These are phyloP conservation scores for Psilocybe sp. DNA, from an alignment of 768 basidiomycete species.

Conservation along the genomic window DNA sequence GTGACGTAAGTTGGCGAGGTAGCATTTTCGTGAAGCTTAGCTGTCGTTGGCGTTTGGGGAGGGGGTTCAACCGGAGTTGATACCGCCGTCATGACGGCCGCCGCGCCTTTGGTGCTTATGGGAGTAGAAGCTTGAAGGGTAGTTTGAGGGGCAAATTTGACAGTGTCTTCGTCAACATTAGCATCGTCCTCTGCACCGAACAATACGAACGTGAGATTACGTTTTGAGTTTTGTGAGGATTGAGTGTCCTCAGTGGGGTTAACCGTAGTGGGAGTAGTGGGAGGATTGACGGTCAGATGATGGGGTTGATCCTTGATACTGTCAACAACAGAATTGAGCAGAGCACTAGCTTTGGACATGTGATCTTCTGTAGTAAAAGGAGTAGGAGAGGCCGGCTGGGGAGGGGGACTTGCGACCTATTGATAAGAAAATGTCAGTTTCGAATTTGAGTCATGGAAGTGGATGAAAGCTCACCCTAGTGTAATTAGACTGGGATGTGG, in stretches of 20 bases:
- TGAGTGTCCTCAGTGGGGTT: constrained; percentile 30
- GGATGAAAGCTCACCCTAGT: constrained; percentile 40
- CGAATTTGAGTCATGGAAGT: constrained; percentile 9
- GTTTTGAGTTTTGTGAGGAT: constrained; percentile 52
- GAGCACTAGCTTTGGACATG: constrained; percentile 57
- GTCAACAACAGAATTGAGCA: constrained; percentile 62
- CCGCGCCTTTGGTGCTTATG: background rate
- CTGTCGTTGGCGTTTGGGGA: too few relatives aligned
- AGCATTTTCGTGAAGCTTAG: too few relatives aligned
- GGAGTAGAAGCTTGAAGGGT: constrained; percentile 10
- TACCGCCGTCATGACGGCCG: too few relatives aligned
- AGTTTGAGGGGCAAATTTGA: constrained; percentile 9
- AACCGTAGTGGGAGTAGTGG: constrained; percentile 10
- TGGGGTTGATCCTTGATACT: constrained; percentile 40
- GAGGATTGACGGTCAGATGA: constrained; percentile 17
- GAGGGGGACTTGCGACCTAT: constrained; percentile 62
- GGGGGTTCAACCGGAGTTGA: too few relatives aligned
- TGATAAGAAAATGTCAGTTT: background rate
- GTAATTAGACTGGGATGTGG: constrained; percentile 81
- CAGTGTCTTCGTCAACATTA: constrained; percentile 18
- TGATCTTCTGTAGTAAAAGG: constrained; percentile 41
- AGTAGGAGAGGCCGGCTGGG: constrained; percentile 39
- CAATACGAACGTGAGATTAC: constrained; percentile 74
- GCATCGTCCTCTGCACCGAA: constrained; percentile 54
- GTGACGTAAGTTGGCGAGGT: background rate